Conservation (phyloP, 2,329 filamentous ascomycete species). For the Aspergillus hiratsukae region DNA sequence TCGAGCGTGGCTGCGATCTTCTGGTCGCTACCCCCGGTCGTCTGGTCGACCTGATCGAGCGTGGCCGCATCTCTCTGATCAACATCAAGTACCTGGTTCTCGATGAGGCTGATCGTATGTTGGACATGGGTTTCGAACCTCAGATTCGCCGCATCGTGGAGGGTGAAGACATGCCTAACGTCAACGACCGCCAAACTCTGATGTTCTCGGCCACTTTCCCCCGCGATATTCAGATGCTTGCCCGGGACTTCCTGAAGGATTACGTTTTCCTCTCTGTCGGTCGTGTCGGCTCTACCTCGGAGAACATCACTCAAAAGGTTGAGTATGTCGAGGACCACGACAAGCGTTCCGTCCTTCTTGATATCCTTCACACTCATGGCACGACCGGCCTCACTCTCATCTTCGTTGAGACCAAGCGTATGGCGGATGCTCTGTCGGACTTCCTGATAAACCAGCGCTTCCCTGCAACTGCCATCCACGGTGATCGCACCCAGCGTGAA, state of each 20-base stretch:
- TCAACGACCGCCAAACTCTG: conserved; percentile 85
- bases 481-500: conserved; percentile 96
- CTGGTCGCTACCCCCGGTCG: conserved; percentile 95
- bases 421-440: conserved; percentile 96
- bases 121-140: conserved; percentile 99
- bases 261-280: conserved; percentile 99
- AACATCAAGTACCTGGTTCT: conserved; percentile 99
- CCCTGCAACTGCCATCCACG: conserved; percentile 96
- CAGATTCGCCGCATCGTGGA: conserved; percentile 98
- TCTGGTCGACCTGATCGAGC: conserved; percentile 96
- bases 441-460: conserved; percentile 99
- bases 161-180: conserved; percentile 92
- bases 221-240: conserved; percentile 98
- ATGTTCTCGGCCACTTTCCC: conserved; percentile 99
- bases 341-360: conserved; percentile 95
- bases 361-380: conserved; percentile 88
- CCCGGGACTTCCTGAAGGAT: conserved; percentile 97
- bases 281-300: conserved; percentile 97
- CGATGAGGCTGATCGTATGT: conserved; percentile 98
- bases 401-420: conserved; percentile 99
- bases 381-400: conserved; percentile 86
- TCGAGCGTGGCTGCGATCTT: conserved; percentile 94
- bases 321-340: conserved; percentile 96
- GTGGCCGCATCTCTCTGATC: conserved; percentile 91
- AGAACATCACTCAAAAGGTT: conserved; percentile 99